phyloP scores from a whole-genome alignment of 306 rosid genomes.

The Medicago lupulina region DNA sequence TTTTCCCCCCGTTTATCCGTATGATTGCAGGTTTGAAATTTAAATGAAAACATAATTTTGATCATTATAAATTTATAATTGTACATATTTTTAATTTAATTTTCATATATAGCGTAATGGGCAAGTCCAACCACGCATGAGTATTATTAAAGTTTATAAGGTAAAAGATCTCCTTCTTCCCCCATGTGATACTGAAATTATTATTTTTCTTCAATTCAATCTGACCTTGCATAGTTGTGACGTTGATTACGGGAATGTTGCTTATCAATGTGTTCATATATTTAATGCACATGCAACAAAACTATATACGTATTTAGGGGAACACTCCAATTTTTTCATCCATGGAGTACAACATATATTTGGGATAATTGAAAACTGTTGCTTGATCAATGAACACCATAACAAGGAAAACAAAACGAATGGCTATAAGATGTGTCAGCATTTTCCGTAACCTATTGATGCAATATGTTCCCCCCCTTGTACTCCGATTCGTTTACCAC shows the following conservation, averaged over 20 bases:
- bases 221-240: constrained; percentile 56
- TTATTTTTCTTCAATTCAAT: constrained; percentile 28
- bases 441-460: constrained; percentile 34
- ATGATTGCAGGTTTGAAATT: constrained; percentile 57
- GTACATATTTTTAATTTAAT: background rate
- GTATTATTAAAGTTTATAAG: constrained; percentile 48
- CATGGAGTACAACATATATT: constrained; percentile 35
- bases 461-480: constrained; percentile 40
- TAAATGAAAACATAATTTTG: constrained; percentile 41
- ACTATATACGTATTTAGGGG: constrained; percentile 44
- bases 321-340: constrained; percentile 47
- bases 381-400: constrained; percentile 36
- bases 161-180: constrained; percentile 42
- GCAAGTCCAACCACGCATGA: constrained; percentile 55
- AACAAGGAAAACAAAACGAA: constrained; percentile 45
- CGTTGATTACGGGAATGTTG: constrained; percentile 53
- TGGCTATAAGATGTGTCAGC: constrained; percentile 47
- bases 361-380: constrained; percentile 35
- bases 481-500: background rate
- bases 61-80: background rate
- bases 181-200: constrained; percentile 40
- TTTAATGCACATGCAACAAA: constrained; percentile 54
- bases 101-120: constrained; percentile 38
- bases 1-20: constrained; percentile 59
- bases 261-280: constrained; percentile 42